A percentile compares a stretch with the other conserved stretches of the same genome.
Conservation (phyloP, 768 basidiomycete genomes). For the Hemileccinum rubropunctum region DNA sequence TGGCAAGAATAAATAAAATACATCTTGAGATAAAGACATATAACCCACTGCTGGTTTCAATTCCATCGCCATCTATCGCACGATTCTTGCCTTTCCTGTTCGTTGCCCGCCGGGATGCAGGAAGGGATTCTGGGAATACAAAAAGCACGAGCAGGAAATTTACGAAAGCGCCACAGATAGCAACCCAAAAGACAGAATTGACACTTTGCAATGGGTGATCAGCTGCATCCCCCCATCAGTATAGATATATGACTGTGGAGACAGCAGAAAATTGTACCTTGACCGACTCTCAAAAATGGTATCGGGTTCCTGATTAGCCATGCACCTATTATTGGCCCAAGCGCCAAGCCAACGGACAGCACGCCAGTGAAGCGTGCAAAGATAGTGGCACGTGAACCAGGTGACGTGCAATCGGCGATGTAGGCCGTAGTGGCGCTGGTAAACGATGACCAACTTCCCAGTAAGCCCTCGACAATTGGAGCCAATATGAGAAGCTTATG, state of each 20-base stretch:
- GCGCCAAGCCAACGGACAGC: constrained; percentile 71
- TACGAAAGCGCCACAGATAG: constrained; percentile 41
- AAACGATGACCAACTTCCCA: constrained; percentile 74
- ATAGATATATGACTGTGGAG: constrained; percentile 1
- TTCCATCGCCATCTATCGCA: constrained; percentile 13
- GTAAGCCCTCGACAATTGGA: constrained; percentile 74
- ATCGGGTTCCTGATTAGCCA: constrained; percentile 47
- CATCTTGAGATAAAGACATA: not conserved
- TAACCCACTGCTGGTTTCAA: constrained; percentile 10
- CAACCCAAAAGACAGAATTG: constrained; percentile 54
- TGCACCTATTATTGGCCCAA: constrained; percentile 71
- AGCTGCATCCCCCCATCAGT: constrained; percentile 12
- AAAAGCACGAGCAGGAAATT: constrained; percentile 60
- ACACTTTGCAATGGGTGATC: constrained; percentile 38
- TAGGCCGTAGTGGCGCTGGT: constrained; percentile 63
- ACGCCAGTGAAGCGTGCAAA: constrained; percentile 72
- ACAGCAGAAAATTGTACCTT: constrained; percentile 11
- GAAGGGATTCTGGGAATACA: constrained; percentile 57
- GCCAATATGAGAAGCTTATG: constrained; percentile 76
- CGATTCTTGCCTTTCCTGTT: constrained; percentile 32
- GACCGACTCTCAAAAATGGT: constrained; percentile 27
- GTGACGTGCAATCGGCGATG: constrained; percentile 78
- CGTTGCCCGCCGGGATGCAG: constrained; percentile 24
- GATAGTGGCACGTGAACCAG: constrained; percentile 71
- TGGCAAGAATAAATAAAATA: not conserved